phyloP scores from a whole-genome alignment of 2,329 filamentous ascomycete genomes.

The Bimuria novae-zelandiae region DNA sequence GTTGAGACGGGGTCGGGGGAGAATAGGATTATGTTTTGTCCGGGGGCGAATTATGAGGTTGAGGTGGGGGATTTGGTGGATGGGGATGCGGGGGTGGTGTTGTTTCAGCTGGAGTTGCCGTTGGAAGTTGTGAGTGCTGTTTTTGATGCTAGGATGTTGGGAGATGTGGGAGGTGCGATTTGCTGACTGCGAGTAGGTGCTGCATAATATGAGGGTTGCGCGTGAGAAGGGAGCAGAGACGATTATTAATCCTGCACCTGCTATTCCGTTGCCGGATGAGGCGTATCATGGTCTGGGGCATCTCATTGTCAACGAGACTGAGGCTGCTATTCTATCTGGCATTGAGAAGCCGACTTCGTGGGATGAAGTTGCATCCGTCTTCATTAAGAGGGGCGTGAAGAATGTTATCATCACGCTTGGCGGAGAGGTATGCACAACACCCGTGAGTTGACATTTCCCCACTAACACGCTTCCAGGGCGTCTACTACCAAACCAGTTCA shows the following conservation, averaged over 20 bases:
- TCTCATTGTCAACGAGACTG: slow-evolving; percentile 88
- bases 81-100: slow-evolving; percentile 47
- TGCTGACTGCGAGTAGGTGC: slow-evolving; percentile 23
- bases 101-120: slow-evolving; percentile 56
- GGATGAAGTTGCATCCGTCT: slow-evolving; percentile 50
- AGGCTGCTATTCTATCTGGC: slow-evolving; percentile 74
- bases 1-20: slow-evolving; percentile 55
- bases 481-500: slow-evolving; percentile 51
- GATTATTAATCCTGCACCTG: slow-evolving; percentile 81
- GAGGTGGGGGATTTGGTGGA: slow-evolving; percentile 44
- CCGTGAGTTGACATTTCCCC: slow-evolving; percentile 3
- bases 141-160: neutral
- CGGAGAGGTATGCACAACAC: slow-evolving; percentile 60
- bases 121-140: slow-evolving; percentile 43
- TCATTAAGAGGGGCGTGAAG: slow-evolving; percentile 70
- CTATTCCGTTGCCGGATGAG: slow-evolving; percentile 67
- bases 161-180: neutral
- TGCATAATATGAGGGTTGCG: slow-evolving; percentile 44
- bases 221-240: slow-evolving; percentile 53
- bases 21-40: slow-evolving; percentile 55
- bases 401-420: slow-evolving; percentile 87
- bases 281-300: slow-evolving; percentile 73
- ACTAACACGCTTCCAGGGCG: slow-evolving; percentile 41
- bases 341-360: slow-evolving; percentile 42
- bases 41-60: slow-evolving; percentile 53